These are phyloP conservation scores for Candida takata DNA, from an alignment of 805 yeast species.

Conservation along the genomic window DNA sequence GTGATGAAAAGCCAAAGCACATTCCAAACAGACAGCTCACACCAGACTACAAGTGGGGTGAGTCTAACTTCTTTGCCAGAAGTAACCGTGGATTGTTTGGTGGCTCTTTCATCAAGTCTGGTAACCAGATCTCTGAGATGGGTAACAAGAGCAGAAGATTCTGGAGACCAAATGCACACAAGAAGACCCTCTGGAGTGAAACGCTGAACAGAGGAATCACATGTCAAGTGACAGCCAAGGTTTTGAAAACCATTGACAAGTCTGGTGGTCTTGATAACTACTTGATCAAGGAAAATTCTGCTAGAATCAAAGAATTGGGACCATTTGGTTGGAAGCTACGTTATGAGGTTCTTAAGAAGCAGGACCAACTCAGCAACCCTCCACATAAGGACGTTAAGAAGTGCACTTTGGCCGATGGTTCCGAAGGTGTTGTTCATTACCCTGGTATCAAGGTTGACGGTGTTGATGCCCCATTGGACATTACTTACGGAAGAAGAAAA, in stretches of 20 bases:
- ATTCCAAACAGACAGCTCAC: slow-evolving; percentile 38
- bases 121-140: slow-evolving; percentile 72
- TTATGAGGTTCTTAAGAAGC: slow-evolving; percentile 54
- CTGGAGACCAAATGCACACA: slow-evolving; percentile 79
- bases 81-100: slow-evolving; percentile 88
- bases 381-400: slow-evolving; percentile 31
- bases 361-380: slow-evolving; percentile 34
- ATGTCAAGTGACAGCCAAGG: slow-evolving; percentile 68
- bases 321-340: slow-evolving; percentile 88
- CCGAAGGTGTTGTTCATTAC: slow-evolving; percentile 39
- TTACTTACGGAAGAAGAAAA: slow-evolving; percentile 60
- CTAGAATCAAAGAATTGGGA: slow-evolving; percentile 88
- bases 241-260: slow-evolving; percentile 76
- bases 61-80: slow-evolving; percentile 70
- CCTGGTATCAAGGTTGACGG: slow-evolving; percentile 33
- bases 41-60: slow-evolving; percentile 76
- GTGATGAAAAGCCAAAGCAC: slow-evolving; percentile 43
- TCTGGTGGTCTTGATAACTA: slow-evolving; percentile 96
- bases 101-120: slow-evolving; percentile 72
- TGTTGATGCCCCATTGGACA: slow-evolving; percentile 33
- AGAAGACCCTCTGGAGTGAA: slow-evolving; percentile 79
- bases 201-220: slow-evolving; percentile 47
- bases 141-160: slow-evolving; percentile 66
- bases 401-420: slow-evolving; percentile 26
- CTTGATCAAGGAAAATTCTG: slow-evolving; percentile 77